Percentiles rank a stretch among this genome's conserved stretches.
Conservation (phyloP, 768 basidiomycete genomes). For the Coprinellus micaceus region DNA sequence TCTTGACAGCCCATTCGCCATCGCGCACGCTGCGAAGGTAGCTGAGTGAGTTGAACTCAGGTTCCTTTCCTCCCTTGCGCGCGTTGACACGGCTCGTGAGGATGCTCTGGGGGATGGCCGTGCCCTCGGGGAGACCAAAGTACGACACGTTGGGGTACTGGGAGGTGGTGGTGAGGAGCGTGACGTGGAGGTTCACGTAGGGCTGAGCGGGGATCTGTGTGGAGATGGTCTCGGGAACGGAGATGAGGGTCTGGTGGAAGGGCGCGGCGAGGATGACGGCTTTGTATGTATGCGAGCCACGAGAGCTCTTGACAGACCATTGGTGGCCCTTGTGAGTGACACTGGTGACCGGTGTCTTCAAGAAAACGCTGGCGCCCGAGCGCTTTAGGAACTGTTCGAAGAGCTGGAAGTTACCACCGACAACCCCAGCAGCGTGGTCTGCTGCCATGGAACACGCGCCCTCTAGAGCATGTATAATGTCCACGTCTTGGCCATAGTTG, state of each 20-base stretch:
- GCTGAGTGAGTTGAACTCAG: slow-evolving; percentile 84
- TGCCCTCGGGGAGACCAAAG: slow-evolving; percentile 52
- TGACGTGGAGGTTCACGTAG: slow-evolving; percentile 86
- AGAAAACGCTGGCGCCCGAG: slow-evolving; percentile 64
- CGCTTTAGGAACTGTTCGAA: slow-evolving; percentile 77
- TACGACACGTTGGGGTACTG: slow-evolving; percentile 58
- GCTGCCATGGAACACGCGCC: slow-evolving; percentile 73
- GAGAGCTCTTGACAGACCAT: slow-evolving; percentile 52
- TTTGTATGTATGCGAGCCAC: slow-evolving; percentile 53
- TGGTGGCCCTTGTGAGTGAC: slow-evolving; percentile 41
- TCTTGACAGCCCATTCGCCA: slow-evolving; percentile 76
- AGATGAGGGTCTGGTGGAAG: slow-evolving; percentile 64
- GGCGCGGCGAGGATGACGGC: slow-evolving; percentile 87
- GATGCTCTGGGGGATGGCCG: slow-evolving; percentile 56
- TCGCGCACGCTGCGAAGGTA: slow-evolving; percentile 65
- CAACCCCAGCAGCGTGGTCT: slow-evolving; percentile 56
- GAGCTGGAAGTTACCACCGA: slow-evolving; percentile 80
- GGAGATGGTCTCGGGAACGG: slow-evolving; percentile 44
- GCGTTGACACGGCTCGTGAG: slow-evolving; percentile 70
- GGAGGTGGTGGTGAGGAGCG: slow-evolving; percentile 77
- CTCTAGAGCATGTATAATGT: slow-evolving; percentile 73
- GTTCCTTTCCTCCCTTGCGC: slow-evolving; percentile 50
- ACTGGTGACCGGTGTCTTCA: slow-evolving; percentile 61
- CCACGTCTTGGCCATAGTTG: slow-evolving; percentile 79
- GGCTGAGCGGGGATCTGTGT: slow-evolving; percentile 61